phyloP scores from a whole-genome alignment of 2,329 filamentous ascomycete species.

The Scedosporium minutisporum region DNA sequence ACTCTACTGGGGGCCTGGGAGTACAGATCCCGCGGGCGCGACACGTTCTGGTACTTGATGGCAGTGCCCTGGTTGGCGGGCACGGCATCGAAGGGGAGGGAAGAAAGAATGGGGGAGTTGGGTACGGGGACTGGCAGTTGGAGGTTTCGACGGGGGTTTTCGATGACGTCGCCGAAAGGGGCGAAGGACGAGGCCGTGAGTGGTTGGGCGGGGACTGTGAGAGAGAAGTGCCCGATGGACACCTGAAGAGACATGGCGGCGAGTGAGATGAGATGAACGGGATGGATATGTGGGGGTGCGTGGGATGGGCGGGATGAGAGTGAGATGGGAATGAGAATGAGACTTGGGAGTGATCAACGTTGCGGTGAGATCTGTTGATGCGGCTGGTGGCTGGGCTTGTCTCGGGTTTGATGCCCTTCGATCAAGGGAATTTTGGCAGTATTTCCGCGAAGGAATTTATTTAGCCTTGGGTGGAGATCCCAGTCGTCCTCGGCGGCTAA shows the following conservation, averaged over 20 bases:
- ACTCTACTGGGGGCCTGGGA: slow-evolving; percentile 48
- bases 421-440: too few species aligned
- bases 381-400: too few species aligned
- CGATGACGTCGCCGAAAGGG: slow-evolving; percentile 73
- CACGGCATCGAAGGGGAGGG: slow-evolving; percentile 37
- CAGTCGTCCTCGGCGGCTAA: too few species aligned
- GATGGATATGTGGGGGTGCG: not conserved
- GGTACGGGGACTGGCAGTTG: slow-evolving; percentile 40
- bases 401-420: too few species aligned
- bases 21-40: slow-evolving; percentile 65
- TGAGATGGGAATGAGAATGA: too few species aligned
- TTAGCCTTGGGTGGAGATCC: too few species aligned
- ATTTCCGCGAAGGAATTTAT: too few species aligned
- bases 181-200: slow-evolving; percentile 62
- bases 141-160: slow-evolving; percentile 56
- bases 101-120: slow-evolving; percentile 20
- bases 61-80: slow-evolving; percentile 79
- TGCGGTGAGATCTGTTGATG: too few species aligned
- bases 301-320: not conserved
- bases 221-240: slow-evolving; percentile 9
- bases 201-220: slow-evolving; percentile 46
- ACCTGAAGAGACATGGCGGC: slow-evolving; percentile 5
- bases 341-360: too few species aligned
- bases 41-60: slow-evolving; percentile 75
- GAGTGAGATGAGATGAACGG: not conserved